phyloP scores from a whole-genome alignment of 1,284 basidiomycete genomes.

The Omphalotus olearius region DNA sequence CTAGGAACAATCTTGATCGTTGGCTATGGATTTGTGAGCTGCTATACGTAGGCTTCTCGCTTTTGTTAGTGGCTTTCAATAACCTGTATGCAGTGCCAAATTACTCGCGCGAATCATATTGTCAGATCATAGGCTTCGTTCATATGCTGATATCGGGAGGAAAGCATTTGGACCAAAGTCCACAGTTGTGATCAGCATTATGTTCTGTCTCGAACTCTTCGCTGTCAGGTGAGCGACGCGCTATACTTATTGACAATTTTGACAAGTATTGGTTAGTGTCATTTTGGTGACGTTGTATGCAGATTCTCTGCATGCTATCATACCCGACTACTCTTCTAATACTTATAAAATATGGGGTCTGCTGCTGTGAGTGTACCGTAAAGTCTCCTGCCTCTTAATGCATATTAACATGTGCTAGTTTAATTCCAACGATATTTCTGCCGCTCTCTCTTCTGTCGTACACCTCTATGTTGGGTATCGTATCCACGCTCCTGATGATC shows the following conservation, averaged over 20 bases:
- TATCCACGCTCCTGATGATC: conserved; percentile 77
- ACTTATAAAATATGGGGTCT: conserved; percentile 77
- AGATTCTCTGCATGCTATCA: conserved; percentile 75
- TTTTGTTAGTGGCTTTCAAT: conserved; percentile 3
- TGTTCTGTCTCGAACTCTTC: conserved; percentile 87
- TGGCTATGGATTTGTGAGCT: conserved; percentile 77
- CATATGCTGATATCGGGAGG: conserved; percentile 86
- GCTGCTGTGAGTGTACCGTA: conserved; percentile 49
- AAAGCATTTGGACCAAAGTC: conserved; percentile 81
- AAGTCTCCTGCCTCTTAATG: neutral
- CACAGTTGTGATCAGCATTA: conserved; percentile 59
- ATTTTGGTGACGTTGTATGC: conserved; percentile 84
- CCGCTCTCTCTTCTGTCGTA: conserved; percentile 83
- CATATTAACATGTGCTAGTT: conserved; percentile 3
- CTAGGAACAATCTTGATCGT: conserved; percentile 72
- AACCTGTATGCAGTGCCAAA: conserved; percentile 59
- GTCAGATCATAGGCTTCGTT: conserved; percentile 64
- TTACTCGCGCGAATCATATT: conserved; percentile 76
- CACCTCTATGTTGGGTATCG: conserved; percentile 80
- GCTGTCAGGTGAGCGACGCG: conserved; percentile 55
- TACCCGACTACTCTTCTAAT: conserved; percentile 62
- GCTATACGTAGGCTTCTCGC: conserved; percentile 70
- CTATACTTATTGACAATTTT: conserved; percentile 16
- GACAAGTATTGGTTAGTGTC: conserved; percentile 45
- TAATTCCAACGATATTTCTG: conserved; percentile 81